Conservation (phyloP, 192 early-diverging fungal species). For the Coemansia sp. region DNA sequence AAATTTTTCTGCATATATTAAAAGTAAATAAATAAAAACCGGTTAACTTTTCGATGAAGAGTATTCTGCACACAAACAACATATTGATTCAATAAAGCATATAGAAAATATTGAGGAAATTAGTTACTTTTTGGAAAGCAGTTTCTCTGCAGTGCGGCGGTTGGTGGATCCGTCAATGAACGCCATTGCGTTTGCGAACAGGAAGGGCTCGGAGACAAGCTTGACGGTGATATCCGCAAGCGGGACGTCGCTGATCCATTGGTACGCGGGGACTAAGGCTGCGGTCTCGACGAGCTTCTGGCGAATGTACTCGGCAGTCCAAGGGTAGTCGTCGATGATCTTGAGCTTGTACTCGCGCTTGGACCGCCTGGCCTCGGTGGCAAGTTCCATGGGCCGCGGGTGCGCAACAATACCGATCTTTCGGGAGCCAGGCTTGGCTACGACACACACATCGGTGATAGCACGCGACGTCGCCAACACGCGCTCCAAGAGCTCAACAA, state of each 20-base stretch:
- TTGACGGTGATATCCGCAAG: constrained; percentile 25
- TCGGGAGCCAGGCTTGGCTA: constrained; percentile 6
- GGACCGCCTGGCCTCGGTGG: constrained; percentile 17
- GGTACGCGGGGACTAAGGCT: background rate
- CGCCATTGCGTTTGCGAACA: constrained; percentile 22
- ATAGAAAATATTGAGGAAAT: background rate
- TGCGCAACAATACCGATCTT: constrained; percentile 26
- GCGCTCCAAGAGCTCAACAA: constrained; percentile 33
- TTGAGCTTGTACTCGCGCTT: constrained; percentile 41
- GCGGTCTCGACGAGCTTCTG: constrained; percentile 27
- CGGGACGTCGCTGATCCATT: constrained; percentile 29
- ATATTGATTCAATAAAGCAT: no score
- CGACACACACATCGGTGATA: constrained; percentile 32
- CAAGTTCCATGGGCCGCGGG: constrained; percentile 42
- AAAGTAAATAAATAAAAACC: no score
- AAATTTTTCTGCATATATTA: no score
- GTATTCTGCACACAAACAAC: no score
- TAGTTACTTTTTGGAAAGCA: constrained; percentile 8
- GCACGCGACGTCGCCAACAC: constrained; percentile 27
- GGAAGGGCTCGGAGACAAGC: constrained; percentile 42
- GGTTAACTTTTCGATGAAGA: no score
- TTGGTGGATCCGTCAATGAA: constrained; percentile 35
- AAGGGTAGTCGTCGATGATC: constrained; percentile 31
- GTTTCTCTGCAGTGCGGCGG: constrained; percentile 12
- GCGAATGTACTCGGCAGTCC: constrained; percentile 43